A percentile compares a stretch with the other conserved stretches of the same genome.
Conservation (phyloP, 225 moss, liverwort and hornwort species). For the Climacium dendroides region DNA sequence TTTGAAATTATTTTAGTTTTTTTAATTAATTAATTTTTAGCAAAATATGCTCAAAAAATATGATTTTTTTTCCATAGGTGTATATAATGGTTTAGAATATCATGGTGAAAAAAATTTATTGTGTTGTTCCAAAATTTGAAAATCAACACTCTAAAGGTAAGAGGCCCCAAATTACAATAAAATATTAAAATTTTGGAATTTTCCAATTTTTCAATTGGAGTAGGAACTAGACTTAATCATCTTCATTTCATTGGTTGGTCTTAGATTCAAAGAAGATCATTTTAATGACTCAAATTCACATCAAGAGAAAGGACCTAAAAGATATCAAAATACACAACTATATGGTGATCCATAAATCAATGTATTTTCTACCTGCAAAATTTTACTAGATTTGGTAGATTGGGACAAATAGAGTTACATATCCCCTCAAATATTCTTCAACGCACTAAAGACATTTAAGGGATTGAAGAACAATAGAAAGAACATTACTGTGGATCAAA, state of each 20-base stretch:
- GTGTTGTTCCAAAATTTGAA: neutral
- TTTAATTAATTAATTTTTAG: too few relatives aligned
- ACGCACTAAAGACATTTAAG: fast-evolving
- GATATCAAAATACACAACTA: neutral
- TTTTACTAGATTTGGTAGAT: fast-evolving
- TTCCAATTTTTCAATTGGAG: neutral
- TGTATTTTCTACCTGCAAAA: fast-evolving
- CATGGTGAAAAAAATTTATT: too few relatives aligned
- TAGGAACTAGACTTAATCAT: neutral
- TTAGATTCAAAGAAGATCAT: neutral
- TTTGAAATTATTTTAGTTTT: neutral
- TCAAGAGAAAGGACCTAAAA: neutral
- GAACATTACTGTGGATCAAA: fast-evolving
- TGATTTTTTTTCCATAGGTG: fast-evolving
- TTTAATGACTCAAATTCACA: neutral
- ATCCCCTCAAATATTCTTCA: neutral
- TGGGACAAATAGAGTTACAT: neutral
- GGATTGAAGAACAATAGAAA: neutral
- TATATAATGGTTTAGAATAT: neutral
- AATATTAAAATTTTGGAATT: neutral
- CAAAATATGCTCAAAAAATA: fast-evolving
- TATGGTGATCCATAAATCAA: neutral
- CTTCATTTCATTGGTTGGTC: neutral
- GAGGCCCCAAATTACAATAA: neutral
- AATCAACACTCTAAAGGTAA: neutral